Evolutionary conservation across 306 rosid genomes (phyloP).

Genomic region (Pyrus pyrifolia): DNA sequence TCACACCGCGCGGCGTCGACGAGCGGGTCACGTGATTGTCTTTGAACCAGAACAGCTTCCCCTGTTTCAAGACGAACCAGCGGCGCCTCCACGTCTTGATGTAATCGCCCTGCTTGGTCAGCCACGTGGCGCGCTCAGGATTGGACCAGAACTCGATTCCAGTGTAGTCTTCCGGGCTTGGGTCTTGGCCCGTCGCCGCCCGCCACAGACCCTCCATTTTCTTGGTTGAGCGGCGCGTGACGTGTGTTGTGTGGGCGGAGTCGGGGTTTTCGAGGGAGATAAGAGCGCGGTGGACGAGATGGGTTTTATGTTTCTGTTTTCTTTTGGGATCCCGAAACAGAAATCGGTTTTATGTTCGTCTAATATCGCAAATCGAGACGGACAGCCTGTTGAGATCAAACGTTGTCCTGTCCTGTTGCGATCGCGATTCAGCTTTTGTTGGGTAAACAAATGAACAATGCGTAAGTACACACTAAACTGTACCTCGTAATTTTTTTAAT

Average conservation of each 20-base stretch:
- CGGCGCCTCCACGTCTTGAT: conserved; percentile 72
- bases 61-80: conserved; percentile 65
- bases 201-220: conserved; percentile 69
- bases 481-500: too few species aligned
- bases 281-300: neutral
- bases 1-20: conserved; percentile 57
- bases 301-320: neutral
- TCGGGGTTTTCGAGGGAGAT: neutral
- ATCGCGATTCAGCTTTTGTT: neutral
- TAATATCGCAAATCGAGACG: neutral
- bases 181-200: conserved; percentile 68
- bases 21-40: conserved; percentile 28
- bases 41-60: conserved; percentile 59
- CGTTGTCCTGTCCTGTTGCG: neutral
- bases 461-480: neutral
- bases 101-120: conserved; percentile 66
- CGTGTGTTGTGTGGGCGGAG: neutral
- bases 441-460: neutral
- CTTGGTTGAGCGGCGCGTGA: neutral
- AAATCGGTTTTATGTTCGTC: neutral
- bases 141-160: conserved; percentile 60
- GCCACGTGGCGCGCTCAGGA: conserved; percentile 60
- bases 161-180: conserved; percentile 51
- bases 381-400: neutral
- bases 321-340: neutral